Evolutionary conservation across 345 rosid genomes (phyloP), one percentile per base, ranked within the genome.

Genomic region (Linum tenue): DNA sequence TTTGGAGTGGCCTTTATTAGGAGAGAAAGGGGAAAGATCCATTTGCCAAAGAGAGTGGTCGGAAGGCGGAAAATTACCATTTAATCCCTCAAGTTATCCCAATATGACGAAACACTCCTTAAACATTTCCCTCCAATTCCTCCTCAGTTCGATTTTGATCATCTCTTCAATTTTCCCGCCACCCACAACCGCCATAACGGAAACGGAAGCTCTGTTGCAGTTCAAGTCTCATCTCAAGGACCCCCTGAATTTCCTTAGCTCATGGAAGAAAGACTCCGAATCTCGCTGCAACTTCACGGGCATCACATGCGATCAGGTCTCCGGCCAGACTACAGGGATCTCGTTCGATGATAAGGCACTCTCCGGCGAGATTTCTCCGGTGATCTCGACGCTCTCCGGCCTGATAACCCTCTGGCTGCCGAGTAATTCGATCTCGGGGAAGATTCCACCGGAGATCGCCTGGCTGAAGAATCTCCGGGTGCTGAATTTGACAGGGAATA

Each of bases 401-500:
- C 75, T 92, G 50, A 31, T 89, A 7, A 96, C 85, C 68, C 86
- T 92, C 66, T 91, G 89, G 69, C 78, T 92, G 65, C 87, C 95
- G 84, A 89, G 84, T 68, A 89, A 92, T 74, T 69, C 65, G 73
- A 79, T 92, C 36, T 56, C 82, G 0, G 96, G 96, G 7, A 36
- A 67, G 3, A 73, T 92, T 12, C 95, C 98, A 40, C 0, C n/a
- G 60, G 84, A 79, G 67, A 22, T 92, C 3, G 98, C 95, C 31
- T 69, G 73, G 61, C 83, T 92, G 60, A 78, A 67, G 42, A 81
- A 73, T 76, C 86, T 92, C 39, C 70, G 74, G 3, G 95, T 89
- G 4, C 85, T 92, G 61, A 96, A 92, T 70, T 73, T 92, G 57
- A 89, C 96, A 85, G 86, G 87, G 61, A 92, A 92, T 65, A 77